Base-by-base conservation (phyloP, 2,329 filamentous ascomycete species). In the Talaromyces sp. region DNA sequence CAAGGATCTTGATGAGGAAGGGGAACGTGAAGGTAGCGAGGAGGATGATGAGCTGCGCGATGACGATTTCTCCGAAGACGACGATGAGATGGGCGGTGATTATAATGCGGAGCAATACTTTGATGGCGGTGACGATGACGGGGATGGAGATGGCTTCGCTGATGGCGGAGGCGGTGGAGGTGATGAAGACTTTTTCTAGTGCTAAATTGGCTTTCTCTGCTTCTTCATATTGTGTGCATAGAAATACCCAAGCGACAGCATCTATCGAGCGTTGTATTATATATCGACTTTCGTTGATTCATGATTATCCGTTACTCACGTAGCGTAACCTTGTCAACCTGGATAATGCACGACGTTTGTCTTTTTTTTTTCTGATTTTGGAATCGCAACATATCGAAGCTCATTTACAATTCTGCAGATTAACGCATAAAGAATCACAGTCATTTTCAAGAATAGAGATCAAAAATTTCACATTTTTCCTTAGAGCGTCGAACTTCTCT, bases 51-150 rank as follows among this genome's bases (percentile, higher is more conserved):
- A 84, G 64, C 79, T 83, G 35, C 78, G 82, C 6, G 84, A 86
- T 60, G 82, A 85, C 63, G 83, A 85, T 60, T 87, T 85, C 65
- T 82, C 85, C 50, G 83, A 84, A 25, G 84, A 86, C 50, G 85
- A 85, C 12, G 83, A 85, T 61, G 81, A 82, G 39, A 81, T 82
- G 73, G 82, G 80, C 5, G 85, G 83, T 3, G 85, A 87, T 69
- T 87, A 88, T 68, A 84, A 87, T 67, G 86, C 83, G 1, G 86
- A 88, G 68, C 81, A 87, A 66, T 88, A 88, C 76, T 86, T 86
- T 68, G 83, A 85, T 65, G 83, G 80, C 61, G 86, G 86, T 6
- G 86, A 82, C 57, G 80, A 81, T 56, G 80, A 81, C 54, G 79
- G 75, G 58, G 79, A 84, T 58, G 84, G 82, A 61, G 85, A 83